Conservation (phyloP, 2,329 filamentous ascomycete species). For the Aspergillus fructus region DNA sequence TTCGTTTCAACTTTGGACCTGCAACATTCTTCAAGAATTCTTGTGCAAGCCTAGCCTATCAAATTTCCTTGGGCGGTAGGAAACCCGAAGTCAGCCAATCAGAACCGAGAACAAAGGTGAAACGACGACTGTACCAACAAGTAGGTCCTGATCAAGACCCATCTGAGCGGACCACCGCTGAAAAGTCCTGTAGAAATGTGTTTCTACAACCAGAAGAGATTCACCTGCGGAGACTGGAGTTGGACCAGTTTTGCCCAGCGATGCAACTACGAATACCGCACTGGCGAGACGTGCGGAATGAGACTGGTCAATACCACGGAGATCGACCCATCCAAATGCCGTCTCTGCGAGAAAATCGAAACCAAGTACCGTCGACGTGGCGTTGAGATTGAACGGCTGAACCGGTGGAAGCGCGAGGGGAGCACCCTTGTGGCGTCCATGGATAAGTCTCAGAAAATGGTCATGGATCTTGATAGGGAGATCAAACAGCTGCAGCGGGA, state of each 20-base stretch:
- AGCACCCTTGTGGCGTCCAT: constrained; percentile 58
- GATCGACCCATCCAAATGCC: constrained; percentile 66
- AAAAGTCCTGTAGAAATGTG: constrained; percentile 66
- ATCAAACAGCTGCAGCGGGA: constrained; percentile 66
- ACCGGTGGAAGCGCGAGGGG: constrained; percentile 74
- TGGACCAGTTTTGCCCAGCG: constrained; percentile 93
- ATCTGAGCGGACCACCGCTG: constrained; percentile 24
- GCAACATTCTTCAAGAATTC: constrained; percentile 20
- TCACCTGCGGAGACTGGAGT: constrained; percentile 85
- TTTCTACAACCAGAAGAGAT: constrained; percentile 90
- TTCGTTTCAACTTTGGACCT: constrained; percentile 26
- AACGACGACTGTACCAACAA: constrained; percentile 32
- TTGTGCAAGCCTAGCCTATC: constrained; percentile 35
- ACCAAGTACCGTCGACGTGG: constrained; percentile 74
- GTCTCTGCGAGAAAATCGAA: constrained; percentile 83
- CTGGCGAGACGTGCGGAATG: constrained; percentile 93
- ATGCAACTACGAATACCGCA: constrained; percentile 92
- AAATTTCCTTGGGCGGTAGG: constrained; percentile 27
- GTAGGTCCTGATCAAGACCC: constrained; percentile 32
- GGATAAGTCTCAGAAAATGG: constrained; percentile 68
- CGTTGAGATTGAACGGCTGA: constrained; percentile 73
- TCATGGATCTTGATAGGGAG: constrained; percentile 69
- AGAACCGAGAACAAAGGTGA: constrained; percentile 29
- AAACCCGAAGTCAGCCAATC: constrained; percentile 33
- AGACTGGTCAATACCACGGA: constrained; percentile 80